phyloP scores from a whole-genome alignment of 768 basidiomycete species.

The Suillus decipiens region DNA sequence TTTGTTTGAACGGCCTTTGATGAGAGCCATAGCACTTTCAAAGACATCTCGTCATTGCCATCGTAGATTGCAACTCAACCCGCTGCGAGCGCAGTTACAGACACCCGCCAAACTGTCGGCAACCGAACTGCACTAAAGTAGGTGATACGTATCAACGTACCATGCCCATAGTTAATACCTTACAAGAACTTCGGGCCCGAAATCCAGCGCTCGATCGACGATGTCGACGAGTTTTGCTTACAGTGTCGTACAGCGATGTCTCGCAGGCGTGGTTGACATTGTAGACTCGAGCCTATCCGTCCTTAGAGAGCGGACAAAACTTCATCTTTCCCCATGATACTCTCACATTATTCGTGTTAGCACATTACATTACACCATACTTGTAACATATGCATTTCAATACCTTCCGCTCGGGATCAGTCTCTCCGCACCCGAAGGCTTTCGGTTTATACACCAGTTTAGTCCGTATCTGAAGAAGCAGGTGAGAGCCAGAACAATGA shows the following conservation, averaged over 20 bases:
- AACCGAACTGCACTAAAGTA: conserved; percentile 58
- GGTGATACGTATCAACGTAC: conserved; percentile 27
- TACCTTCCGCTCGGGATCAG: conserved; percentile 16
- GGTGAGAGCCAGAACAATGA: conserved; percentile 1
- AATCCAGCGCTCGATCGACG: conserved; percentile 68
- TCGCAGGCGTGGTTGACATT: conserved; percentile 27
- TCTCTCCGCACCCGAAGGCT: conserved; percentile 13
- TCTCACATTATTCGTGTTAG: conserved; percentile 12
- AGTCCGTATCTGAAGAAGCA: neutral
- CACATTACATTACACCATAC: conserved; percentile 27
- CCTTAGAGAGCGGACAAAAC: neutral
- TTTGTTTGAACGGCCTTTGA: conserved; percentile 19
- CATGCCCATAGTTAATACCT: conserved; percentile 12
- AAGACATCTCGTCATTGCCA: conserved; percentile 70
- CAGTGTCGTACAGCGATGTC: conserved; percentile 64
- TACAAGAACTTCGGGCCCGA: conserved; percentile 66
- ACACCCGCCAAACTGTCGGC: conserved; percentile 59
- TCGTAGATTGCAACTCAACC: conserved; percentile 70
- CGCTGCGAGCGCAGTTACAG: conserved; percentile 64
- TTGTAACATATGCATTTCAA: conserved; percentile 29
- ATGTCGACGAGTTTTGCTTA: conserved; percentile 70
- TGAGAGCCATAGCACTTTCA: conserved; percentile 65
- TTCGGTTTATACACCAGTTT: conserved; percentile 5
- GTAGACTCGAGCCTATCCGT: neutral
- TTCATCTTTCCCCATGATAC: neutral